These are phyloP conservation scores for Boletus eberwhitei DNA, from an alignment of 768 basidiomycete genomes.

Conservation along the genomic window DNA sequence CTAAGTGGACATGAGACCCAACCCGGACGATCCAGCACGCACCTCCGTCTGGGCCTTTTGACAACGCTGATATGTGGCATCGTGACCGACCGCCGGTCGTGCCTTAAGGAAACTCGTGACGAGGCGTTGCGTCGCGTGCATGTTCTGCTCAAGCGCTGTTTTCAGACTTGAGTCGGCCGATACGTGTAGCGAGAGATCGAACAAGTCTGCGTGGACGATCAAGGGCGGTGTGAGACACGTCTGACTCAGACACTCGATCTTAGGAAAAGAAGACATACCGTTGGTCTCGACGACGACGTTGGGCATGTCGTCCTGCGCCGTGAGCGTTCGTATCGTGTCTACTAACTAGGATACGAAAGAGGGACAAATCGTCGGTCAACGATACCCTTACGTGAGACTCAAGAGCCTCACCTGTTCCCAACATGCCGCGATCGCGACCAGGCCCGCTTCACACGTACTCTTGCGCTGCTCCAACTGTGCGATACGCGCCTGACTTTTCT, in stretches of 20 bases:
- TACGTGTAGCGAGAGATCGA: slow-evolving; percentile 33
- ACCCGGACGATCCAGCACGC: slow-evolving; percentile 15
- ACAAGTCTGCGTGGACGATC: slow-evolving; percentile 22
- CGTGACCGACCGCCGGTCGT: slow-evolving; percentile 32
- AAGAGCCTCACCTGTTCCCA: slow-evolving; percentile 67
- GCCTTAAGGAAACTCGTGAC: slow-evolving; percentile 53
- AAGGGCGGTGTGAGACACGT: not conserved
- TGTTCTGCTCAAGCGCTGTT: slow-evolving; percentile 50
- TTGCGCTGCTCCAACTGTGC: slow-evolving; percentile 64
- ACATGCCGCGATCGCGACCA: slow-evolving; percentile 73
- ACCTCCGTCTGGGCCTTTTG: slow-evolving; percentile 63
- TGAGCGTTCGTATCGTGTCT: slow-evolving; percentile 60
- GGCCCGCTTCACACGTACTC: slow-evolving; percentile 62
- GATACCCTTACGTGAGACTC: not conserved
- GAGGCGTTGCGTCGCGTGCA: slow-evolving; percentile 56
- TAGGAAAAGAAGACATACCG: slow-evolving; percentile 29
- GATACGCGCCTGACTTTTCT: slow-evolving; percentile 58
- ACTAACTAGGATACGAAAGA: slow-evolving; percentile 47
- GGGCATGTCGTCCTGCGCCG: slow-evolving; percentile 49
- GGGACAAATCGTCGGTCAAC: not conserved
- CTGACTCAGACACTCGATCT: not conserved
- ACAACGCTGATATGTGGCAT: slow-evolving; percentile 42
- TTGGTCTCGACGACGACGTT: slow-evolving; percentile 39
- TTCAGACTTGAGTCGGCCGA: slow-evolving; percentile 31
- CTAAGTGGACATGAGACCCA: slow-evolving; percentile 9